Base-by-base conservation (phyloP, 192 early-diverging fungal species). In the Backusella psychrophila region DNA sequence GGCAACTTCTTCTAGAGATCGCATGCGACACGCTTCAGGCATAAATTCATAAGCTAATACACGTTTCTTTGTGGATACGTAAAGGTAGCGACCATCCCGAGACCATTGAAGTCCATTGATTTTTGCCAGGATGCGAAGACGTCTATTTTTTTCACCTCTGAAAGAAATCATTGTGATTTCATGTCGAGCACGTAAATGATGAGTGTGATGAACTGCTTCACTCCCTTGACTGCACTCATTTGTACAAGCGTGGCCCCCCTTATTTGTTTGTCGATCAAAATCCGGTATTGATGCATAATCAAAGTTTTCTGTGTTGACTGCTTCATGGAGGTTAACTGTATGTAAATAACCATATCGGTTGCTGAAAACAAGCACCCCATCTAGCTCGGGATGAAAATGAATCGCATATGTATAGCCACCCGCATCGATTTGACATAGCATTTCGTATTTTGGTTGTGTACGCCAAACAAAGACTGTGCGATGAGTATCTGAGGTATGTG, bases 281-380 rank as follows among this genome's bases (percentile, higher is more conserved):
- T 67, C 44, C 7, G 26, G 31, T 19, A 66, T 66, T 31, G 63
- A 49, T 14, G n/a, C 42, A 11, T 75, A 5, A 75, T 65, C 72
- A 78, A 31, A 39, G 74, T 35, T 21, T 38, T 73, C 77, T 34
- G 41, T 49, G n/a, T 74, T 74, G 1, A 73, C 29, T 53, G 72
- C 38, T 69, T 74, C 49, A 39, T 72, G 35, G 3, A 86, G 66
- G 66, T 88, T 82, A 5, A 88, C 82, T n/a, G 85, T 81, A 44
- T 88, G 87, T 14, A 86, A 79, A 72, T 85, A 88, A 0, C 87
- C 87, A 71, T 88, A 88, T 66, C 87, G 81, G 44, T 88, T 88
- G 59, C 76, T 66, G 26, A 86, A 85, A 1, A 82, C 83, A 71
- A 88, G 77, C 21, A 88, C 35, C 17, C 80, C 81, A 52, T 84